Evolutionary conservation across 768 basidiomycete species (phyloP).

Genomic region (Mycena epipterygia): DNA sequence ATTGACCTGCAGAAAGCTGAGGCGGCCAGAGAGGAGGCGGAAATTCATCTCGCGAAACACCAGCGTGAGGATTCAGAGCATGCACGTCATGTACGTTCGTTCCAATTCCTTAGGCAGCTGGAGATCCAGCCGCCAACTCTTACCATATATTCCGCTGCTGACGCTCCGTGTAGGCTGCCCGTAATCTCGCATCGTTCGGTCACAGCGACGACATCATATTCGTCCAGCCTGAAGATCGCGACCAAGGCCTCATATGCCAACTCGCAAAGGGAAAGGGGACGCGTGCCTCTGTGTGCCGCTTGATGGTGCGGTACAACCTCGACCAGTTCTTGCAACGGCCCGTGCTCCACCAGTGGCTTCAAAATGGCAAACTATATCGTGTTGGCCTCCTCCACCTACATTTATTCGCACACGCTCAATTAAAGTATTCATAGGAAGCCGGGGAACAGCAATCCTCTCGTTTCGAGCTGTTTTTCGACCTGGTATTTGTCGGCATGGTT

Average conservation of each 20-base stretch:
- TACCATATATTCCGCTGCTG: background rate
- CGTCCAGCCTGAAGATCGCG: slow-evolving; percentile 29
- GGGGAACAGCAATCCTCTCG: slow-evolving; percentile 33
- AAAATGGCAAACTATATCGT: slow-evolving; percentile 33
- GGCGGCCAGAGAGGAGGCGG: slow-evolving; percentile 18
- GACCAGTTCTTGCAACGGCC: slow-evolving; percentile 36
- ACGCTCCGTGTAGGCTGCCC: slow-evolving; percentile 14
- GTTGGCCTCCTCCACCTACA: background rate
- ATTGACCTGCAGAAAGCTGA: slow-evolving; percentile 6
- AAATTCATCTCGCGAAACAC: slow-evolving; percentile 5
- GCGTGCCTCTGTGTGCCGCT: slow-evolving; percentile 25
- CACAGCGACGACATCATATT: slow-evolving; percentile 36
- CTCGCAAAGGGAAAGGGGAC: slow-evolving; percentile 18
- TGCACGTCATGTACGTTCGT: slow-evolving; percentile 5
- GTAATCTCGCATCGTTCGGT: slow-evolving; percentile 32
- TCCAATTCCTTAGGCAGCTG: background rate
- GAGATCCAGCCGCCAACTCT: background rate
- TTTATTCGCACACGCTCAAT: background rate
- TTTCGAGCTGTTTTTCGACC: slow-evolving; percentile 53
- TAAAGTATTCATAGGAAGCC: slow-evolving; percentile 22
- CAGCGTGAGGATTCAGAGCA: slow-evolving; percentile 15
- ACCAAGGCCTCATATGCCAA: slow-evolving; percentile 31
- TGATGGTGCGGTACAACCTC: slow-evolving; percentile 32
- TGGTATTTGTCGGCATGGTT: slow-evolving; percentile 49
- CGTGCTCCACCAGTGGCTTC: slow-evolving; percentile 34